Evolutionary conservation across 73 alveolate species (phyloP), one percentile per base, ranked within the genome.

Genomic region (Loxodes magnus): DNA sequence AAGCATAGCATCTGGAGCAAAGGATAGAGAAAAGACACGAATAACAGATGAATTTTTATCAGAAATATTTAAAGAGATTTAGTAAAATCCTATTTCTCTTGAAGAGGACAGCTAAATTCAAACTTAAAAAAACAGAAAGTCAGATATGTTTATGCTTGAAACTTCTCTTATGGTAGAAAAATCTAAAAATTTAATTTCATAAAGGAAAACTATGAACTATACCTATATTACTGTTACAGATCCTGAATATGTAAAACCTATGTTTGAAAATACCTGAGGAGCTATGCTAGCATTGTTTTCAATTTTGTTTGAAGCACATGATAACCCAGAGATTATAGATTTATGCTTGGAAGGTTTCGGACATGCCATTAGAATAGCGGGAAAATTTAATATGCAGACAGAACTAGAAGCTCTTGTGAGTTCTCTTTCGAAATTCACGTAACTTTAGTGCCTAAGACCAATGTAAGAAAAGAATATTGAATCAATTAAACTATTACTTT

Each of bases 281-380:
- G 84, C 88, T 19, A 61, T 75, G 59, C 51, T 79, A 9, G 93
- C 88, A n/a, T 78, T 72, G 5, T 74, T 70, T 43, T 53, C 79
- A 17, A 77, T 76, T 5, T 52, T 79, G 17, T 43, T 79, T n/a
- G 93, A 79, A 54, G 93, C 72, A 60, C 37, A 61, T 6, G 84
- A 58, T 26, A 82, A 79, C 51, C 31, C 36, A 3, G 56, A 59
- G 10, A 51, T 79, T 20, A 42, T 56, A 19, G 71, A 50, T 10
- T 51, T 53, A 29, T 68, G 86, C 42, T 38, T 79, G 17, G 75
- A 67, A 19, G 93, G 93, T 2, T 74, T 72, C 46, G 30, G 66
- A 29, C 54, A 74, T 37, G 70, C 84, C 15, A 74, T 79, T 25
- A 79, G 67, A 57, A 67, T 79, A 10, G 31, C 74, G 1, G 79